phyloP scores from a whole-genome alignment of 805 yeast species.

The Monosporozyma aerobia region DNA sequence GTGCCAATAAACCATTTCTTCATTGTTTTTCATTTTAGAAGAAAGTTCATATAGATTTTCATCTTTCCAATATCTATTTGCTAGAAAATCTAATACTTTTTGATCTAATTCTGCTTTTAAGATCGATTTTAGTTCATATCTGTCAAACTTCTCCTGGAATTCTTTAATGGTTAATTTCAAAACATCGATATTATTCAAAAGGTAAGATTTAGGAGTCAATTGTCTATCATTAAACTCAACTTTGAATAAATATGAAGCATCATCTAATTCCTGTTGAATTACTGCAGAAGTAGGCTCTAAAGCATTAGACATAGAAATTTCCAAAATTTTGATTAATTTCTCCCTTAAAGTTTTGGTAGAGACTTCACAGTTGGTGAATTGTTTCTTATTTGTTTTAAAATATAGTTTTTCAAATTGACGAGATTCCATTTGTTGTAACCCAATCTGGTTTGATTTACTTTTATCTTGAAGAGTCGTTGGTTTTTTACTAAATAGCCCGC shows the following conservation, averaged over 20 bases:
- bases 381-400: constrained; percentile 54
- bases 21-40: constrained; percentile 41
- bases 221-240: constrained; percentile 95
- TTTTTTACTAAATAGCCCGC: constrained; percentile 12
- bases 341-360: constrained; percentile 70
- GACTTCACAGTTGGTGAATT: constrained; percentile 54
- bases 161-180: constrained; percentile 83
- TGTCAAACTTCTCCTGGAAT: constrained; percentile 69
- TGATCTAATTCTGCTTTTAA: constrained; percentile 83
- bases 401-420: constrained; percentile 60
- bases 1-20: constrained; percentile 65
- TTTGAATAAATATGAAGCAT: constrained; percentile 82
- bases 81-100: constrained; percentile 73
- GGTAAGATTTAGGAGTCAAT: constrained; percentile 86
- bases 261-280: constrained; percentile 87
- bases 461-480: constrained; percentile 38
- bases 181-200: constrained; percentile 84
- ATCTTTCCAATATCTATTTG: constrained; percentile 85
- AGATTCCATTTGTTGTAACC: constrained; percentile 28
- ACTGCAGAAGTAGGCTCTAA: constrained; percentile 78
- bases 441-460: constrained; percentile 37
- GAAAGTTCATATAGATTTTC: constrained; percentile 42
- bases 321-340: constrained; percentile 79
- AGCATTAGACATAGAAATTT: constrained; percentile 82
- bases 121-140: constrained; percentile 71